phyloP scores from a whole-genome alignment of 805 yeast species.

The Kodamaea restingae region DNA sequence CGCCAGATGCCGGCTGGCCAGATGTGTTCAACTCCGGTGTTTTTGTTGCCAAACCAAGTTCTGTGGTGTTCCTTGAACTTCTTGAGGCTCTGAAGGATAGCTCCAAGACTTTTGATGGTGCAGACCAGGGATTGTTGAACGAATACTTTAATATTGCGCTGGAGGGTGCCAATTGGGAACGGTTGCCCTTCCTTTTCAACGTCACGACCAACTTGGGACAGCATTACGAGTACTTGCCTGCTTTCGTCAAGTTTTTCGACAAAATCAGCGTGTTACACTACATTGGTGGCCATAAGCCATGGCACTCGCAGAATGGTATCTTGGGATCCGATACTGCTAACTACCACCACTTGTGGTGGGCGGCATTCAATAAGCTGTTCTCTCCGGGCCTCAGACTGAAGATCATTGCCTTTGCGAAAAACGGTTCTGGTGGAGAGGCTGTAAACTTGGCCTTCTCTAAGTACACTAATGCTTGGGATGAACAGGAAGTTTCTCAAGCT shows the following conservation, averaged over 20 bases:
- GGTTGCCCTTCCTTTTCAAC: constrained; percentile 31
- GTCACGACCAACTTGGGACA: constrained; percentile 24
- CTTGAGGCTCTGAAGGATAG: constrained; percentile 10
- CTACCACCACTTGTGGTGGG: constrained; percentile 30
- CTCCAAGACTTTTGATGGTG: constrained; percentile 30
- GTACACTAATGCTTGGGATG: constrained; percentile 22
- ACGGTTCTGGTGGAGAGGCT: constrained; percentile 19
- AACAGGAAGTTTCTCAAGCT: background rate
- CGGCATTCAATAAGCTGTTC: constrained; percentile 20
- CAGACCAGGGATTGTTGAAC: constrained; percentile 36
- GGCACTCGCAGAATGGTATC: constrained; percentile 19
- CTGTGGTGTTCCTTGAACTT: constrained; percentile 16
- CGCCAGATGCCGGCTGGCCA: constrained; percentile 34
- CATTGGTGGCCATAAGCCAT: constrained; percentile 32
- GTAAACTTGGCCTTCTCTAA: constrained; percentile 18
- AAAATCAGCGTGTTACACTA: constrained; percentile 30
- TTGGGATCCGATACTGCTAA: constrained; percentile 16
- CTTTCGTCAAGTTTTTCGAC: constrained; percentile 25
- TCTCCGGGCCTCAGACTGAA: constrained; percentile 12
- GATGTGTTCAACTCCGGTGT: constrained; percentile 31
- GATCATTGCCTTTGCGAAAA: constrained; percentile 11
- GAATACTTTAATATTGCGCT: constrained; percentile 27
- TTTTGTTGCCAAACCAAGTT: constrained; percentile 21
- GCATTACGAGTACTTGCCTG: constrained; percentile 33
- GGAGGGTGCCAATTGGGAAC: constrained; percentile 25